phyloP scores from a whole-genome alignment of 2,329 filamentous ascomycete species.

The Reticulascus tulasneorum region DNA sequence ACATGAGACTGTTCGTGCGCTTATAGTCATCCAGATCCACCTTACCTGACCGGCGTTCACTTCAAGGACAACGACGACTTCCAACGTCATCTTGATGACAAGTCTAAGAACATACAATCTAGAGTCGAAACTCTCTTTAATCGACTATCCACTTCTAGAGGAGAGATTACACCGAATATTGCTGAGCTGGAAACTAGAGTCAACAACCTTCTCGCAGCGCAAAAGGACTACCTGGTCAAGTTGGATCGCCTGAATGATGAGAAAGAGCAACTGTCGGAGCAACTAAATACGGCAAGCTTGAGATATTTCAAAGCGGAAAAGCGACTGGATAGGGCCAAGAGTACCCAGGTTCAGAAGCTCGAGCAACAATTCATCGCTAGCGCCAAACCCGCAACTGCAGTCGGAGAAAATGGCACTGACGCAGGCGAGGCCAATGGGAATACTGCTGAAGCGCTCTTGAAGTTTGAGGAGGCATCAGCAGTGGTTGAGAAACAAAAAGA shows the following conservation, averaged over 20 bases:
- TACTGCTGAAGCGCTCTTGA: constrained; percentile 65
- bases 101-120: constrained; percentile 70
- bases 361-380: constrained; percentile 83
- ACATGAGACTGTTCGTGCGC: constrained; percentile 8
- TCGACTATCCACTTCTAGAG: constrained; percentile 47
- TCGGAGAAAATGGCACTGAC: constrained; percentile 52
- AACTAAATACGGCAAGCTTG: constrained; percentile 82
- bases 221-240: constrained; percentile 77
- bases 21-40: constrained; percentile 39
- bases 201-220: constrained; percentile 68
- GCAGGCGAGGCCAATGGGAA: constrained; percentile 51
- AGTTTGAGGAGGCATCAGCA: constrained; percentile 74
- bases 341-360: constrained; percentile 82
- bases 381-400: constrained; percentile 43
- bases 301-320: constrained; percentile 95
- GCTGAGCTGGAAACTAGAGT: constrained; percentile 71
- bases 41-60: constrained; percentile 54
- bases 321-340: constrained; percentile 85
- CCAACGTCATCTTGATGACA: constrained; percentile 72
- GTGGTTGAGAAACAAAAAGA: constrained; percentile 80
- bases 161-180: constrained; percentile 62
- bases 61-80: constrained; percentile 70
- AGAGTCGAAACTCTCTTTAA: constrained; percentile 68
- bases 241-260: constrained; percentile 72
- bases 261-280: constrained; percentile 80